A percentile compares a stretch with the other conserved stretches of the same genome.
Evolutionary conservation across 140 eudicot genomes (phyloP).

Genomic region (Stevia rebaudiana): DNA sequence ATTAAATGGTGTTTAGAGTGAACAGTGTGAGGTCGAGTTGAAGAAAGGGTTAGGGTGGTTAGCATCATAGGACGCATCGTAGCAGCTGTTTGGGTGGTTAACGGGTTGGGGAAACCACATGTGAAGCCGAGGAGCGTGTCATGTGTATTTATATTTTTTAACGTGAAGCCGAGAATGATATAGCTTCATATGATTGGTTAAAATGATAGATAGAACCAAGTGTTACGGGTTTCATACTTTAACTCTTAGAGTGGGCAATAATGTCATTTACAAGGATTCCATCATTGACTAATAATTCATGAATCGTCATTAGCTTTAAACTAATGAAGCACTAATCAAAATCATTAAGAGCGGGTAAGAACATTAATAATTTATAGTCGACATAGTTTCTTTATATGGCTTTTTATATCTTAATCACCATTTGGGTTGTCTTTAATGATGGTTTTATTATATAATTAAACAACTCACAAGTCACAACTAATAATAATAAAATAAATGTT

Average conservation of each 20-base stretch:
- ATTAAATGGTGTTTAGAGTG: constrained; percentile 13
- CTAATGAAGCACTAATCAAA: constrained; percentile 23
- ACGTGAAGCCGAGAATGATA: too few species aligned
- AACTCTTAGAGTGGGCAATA: too few species aligned
- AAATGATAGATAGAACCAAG: too few species aligned
- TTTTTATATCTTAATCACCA: constrained; percentile 15
- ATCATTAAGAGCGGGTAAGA: constrained; percentile 25
- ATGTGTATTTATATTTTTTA: too few species aligned
- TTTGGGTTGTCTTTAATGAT: constrained; percentile 14
- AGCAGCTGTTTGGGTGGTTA: too few species aligned
- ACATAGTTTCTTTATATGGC: constrained; percentile 17
- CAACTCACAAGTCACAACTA: constrained; percentile 3
- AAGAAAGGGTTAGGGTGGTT: too few species aligned
- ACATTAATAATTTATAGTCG: constrained; percentile 22
- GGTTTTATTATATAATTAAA: constrained; percentile 5
- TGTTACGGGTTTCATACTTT: too few species aligned
- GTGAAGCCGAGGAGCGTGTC: too few species aligned
- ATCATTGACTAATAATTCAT: constrained; percentile 26
- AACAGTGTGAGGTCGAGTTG: too few species aligned
- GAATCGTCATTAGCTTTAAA: constrained; percentile 16
- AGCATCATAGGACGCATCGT: too few species aligned
- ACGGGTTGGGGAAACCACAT: too few species aligned
- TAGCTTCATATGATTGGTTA: too few species aligned
- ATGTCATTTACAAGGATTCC: constrained; percentile 9
- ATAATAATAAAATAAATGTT: not conserved